These are phyloP conservation scores for Byssothecium circinans DNA, from an alignment of 2,329 filamentous ascomycete genomes.

Conservation along the genomic window DNA sequence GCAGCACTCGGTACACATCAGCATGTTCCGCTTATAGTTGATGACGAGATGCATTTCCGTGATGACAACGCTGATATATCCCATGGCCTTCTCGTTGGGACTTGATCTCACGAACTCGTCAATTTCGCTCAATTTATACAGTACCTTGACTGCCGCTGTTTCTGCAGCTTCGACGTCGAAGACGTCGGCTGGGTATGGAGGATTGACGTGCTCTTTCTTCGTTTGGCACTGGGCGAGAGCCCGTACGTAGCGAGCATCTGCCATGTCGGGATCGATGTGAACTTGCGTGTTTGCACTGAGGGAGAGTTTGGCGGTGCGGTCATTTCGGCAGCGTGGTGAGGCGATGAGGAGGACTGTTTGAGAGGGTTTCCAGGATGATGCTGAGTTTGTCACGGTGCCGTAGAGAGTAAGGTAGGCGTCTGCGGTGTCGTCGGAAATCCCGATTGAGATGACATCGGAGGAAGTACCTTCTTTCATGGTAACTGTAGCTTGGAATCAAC, in stretches of 20 bases:
- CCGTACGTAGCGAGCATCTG: slow-evolving; percentile 58
- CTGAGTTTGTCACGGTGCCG: slow-evolving; percentile 52
- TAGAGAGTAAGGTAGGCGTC: slow-evolving; percentile 59
- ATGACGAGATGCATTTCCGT: slow-evolving; percentile 46
- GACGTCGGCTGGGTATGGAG: slow-evolving; percentile 48
- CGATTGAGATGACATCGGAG: slow-evolving; percentile 54
- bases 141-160: slow-evolving; percentile 32
- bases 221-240: slow-evolving; percentile 51
- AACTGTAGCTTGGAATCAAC: slow-evolving; percentile 33
- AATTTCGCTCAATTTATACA: slow-evolving; percentile 50
- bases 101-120: slow-evolving; percentile 43
- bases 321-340: slow-evolving; percentile 46
- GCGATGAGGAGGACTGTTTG: slow-evolving; percentile 56
- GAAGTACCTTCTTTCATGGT: slow-evolving; percentile 51
- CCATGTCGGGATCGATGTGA: slow-evolving; percentile 58
- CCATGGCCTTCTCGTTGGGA: slow-evolving; percentile 42
- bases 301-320: slow-evolving; percentile 38
- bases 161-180: slow-evolving; percentile 28
- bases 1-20: slow-evolving; percentile 55
- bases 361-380: slow-evolving; percentile 50
- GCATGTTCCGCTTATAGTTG: slow-evolving; percentile 47
- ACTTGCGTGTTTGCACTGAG: slow-evolving; percentile 52
- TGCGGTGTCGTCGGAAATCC: slow-evolving; percentile 61
- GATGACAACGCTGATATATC: slow-evolving; percentile 50
- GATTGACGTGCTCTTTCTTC: slow-evolving; percentile 55